These are phyloP conservation scores for Glycine latifolia DNA, from an alignment of 306 rosid genomes.

Conservation along the genomic window DNA sequence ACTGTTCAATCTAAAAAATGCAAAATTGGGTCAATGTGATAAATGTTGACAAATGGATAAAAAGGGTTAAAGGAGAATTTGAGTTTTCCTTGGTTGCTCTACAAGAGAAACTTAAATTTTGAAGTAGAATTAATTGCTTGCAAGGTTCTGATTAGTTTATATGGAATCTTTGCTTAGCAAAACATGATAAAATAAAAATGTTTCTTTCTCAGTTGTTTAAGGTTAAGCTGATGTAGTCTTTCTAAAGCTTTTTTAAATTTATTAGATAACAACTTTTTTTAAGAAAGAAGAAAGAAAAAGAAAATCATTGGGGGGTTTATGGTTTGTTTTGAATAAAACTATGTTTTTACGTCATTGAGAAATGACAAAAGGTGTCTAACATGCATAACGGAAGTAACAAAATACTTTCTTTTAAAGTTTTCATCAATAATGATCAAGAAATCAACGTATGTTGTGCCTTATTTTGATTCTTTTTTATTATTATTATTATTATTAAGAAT, in stretches of 20 bases:
- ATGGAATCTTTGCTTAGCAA: background rate
- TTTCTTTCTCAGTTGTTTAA: slow-evolving; percentile 1
- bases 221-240: background rate
- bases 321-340: background rate
- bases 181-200: background rate
- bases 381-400: background rate
- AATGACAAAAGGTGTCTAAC: background rate
- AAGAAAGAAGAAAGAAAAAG: background rate
- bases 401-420: no score
- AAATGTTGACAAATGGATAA: background rate
- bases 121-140: slow-evolving; percentile 4
- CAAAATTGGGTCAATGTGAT: slow-evolving; percentile 3
- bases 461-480: no score
- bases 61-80: slow-evolving; percentile 1
- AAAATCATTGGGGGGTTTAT: background rate
- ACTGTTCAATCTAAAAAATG: background rate
- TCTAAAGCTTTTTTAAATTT: background rate
- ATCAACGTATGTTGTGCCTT: no score
- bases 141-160: slow-evolving; percentile 3
- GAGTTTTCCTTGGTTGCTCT: background rate
- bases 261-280: background rate
- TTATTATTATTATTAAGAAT: no score
- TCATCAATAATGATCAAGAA: no score
- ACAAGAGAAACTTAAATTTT: background rate
- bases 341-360: background rate